These are phyloP conservation scores for Albophoma yamanashiensis DNA, from an alignment of 2,329 filamentous ascomycete species.

Conservation along the genomic window DNA sequence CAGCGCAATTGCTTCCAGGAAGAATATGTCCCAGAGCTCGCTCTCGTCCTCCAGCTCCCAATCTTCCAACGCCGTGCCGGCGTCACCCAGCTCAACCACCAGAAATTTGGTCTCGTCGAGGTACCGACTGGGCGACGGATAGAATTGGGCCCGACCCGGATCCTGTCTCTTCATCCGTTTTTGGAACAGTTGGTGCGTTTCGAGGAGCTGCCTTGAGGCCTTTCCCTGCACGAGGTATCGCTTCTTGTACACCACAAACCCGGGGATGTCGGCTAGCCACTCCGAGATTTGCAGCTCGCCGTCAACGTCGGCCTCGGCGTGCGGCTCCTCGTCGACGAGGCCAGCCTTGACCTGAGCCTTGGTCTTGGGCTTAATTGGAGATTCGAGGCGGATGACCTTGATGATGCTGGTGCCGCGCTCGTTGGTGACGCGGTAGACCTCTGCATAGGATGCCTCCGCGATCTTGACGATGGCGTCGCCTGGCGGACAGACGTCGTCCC, in stretches of 20 bases:
- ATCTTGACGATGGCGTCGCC: constrained; percentile 49
- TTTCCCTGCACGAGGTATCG: constrained; percentile 48
- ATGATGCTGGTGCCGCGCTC: constrained; percentile 51
- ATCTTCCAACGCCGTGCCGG: constrained; percentile 49
- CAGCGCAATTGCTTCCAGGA: constrained; percentile 48
- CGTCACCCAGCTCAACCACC: constrained; percentile 53
- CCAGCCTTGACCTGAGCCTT: constrained; percentile 42
- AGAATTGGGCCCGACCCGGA: constrained; percentile 47
- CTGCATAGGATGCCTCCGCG: constrained; percentile 55
- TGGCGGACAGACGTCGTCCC: constrained; percentile 46
- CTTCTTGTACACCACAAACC: constrained; percentile 57
- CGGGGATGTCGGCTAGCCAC: constrained; percentile 51
- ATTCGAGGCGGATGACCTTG: constrained; percentile 50
- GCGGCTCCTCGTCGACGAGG: constrained; percentile 49
- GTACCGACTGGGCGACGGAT: constrained; percentile 50
- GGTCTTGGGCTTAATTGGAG: constrained; percentile 46
- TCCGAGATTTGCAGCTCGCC: constrained; percentile 55
- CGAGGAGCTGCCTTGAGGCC: constrained; percentile 39
- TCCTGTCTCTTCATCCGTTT: constrained; percentile 42
- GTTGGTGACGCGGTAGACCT: constrained; percentile 54
- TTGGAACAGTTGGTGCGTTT: constrained; percentile 50
- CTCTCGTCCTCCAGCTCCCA: constrained; percentile 35
- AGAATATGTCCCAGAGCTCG: constrained; percentile 54
- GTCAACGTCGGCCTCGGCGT: constrained; percentile 40
- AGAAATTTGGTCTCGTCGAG: constrained; percentile 47